A percentile compares a stretch with the other conserved stretches of the same genome.
Conservation (phyloP, 2,329 filamentous ascomycete genomes). For the Aspergillus fumigatus region DNA sequence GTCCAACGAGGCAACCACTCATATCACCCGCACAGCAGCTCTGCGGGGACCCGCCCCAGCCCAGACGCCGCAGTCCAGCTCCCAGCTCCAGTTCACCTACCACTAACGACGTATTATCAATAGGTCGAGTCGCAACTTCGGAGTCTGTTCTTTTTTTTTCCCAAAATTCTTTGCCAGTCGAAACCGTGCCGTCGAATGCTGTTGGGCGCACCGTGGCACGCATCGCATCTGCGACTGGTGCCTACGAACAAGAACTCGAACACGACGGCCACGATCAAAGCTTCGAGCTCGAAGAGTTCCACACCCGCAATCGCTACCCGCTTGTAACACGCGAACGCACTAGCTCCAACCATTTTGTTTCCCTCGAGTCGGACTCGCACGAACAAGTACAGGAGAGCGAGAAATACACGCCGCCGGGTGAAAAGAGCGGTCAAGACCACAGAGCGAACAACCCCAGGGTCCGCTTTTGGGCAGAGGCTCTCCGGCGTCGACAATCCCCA, state of each 20-base stretch:
- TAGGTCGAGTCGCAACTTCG: not conserved
- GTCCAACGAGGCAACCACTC: too few relatives aligned
- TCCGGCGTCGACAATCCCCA: conserved; percentile 20
- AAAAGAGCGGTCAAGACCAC: not conserved
- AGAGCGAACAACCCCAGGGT: conserved; percentile 16
- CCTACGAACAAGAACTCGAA: conserved; percentile 11
- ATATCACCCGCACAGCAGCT: too few relatives aligned
- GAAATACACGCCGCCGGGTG: not conserved
- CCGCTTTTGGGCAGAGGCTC: conserved; percentile 32
- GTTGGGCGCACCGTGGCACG: conserved; percentile 19
- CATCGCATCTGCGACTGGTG: conserved; percentile 24
- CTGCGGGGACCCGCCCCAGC: too few relatives aligned
- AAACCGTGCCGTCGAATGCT: conserved; percentile 26
- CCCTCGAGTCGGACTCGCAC: not conserved
- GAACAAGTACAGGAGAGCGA: too few relatives aligned
- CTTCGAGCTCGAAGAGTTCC: conserved; percentile 22
- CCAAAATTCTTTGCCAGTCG: not conserved
- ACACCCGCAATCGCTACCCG: conserved; percentile 7
- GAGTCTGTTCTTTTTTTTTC: not conserved
- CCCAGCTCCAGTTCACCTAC: not conserved
- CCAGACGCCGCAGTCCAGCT: not conserved
- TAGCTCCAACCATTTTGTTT: conserved; percentile 5
- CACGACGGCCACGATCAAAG: conserved; percentile 2
- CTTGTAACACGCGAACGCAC: conserved; percentile 1
- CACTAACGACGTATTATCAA: too few relatives aligned